phyloP scores from a whole-genome alignment of 140 eudicot species.

The Flaveria floridana region DNA sequence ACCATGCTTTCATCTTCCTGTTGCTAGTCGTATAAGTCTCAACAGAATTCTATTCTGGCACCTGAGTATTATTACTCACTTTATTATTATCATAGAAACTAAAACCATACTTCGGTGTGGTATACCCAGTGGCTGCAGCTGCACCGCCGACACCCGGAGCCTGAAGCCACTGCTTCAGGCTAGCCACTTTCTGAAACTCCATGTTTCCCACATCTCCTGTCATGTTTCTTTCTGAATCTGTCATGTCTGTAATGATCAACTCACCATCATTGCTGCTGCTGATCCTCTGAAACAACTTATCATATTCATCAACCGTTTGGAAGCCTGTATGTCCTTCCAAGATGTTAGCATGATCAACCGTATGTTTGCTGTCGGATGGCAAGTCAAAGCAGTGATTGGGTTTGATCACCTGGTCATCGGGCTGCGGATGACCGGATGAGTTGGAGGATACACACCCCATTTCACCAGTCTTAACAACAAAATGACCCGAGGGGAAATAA shows the following conservation, averaged over 20 bases:
- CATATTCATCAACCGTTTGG: not conserved
- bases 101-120: not conserved
- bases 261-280: no score
- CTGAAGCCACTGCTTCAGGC: slow-evolving; percentile 1
- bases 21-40: not conserved
- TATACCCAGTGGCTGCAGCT: not conserved
- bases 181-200: slow-evolving; percentile 1
- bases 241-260: not conserved
- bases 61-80: not conserved
- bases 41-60: not conserved
- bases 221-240: not conserved
- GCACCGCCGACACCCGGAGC: not conserved
- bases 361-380: not conserved
- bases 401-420: not conserved
- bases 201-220: not conserved
- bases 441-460: slow-evolving; percentile 9
- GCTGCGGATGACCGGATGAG: not conserved
- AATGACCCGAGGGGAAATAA: not conserved
- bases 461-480: not conserved
- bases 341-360: not conserved
- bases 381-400: not conserved
- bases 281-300: not conserved
- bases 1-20: not conserved
- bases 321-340: not conserved
- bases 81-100: slow-evolving; percentile 1